Evolutionary conservation across 805 yeast species (phyloP).

Genomic region (Saturnispora silvae): DNA sequence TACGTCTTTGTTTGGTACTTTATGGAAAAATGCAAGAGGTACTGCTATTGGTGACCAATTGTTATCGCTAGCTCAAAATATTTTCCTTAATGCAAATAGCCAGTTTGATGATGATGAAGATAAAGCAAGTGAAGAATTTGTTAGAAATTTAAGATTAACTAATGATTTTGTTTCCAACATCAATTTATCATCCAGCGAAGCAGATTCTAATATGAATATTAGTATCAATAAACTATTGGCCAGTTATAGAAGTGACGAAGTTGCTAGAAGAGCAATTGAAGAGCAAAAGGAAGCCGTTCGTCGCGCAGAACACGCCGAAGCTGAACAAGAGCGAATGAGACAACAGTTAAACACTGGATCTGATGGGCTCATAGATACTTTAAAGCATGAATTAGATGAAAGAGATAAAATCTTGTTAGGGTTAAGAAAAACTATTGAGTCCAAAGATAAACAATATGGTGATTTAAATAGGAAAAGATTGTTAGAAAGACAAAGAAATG

Average conservation of each 20-base stretch:
- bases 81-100: slow-evolving; percentile 39
- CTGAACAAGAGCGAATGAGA: slow-evolving; percentile 28
- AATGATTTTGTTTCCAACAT: slow-evolving; percentile 47
- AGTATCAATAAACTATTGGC: slow-evolving; percentile 67
- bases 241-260: slow-evolving; percentile 73
- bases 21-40: slow-evolving; percentile 47
- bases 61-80: slow-evolving; percentile 54
- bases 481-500: slow-evolving; percentile 64
- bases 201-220: slow-evolving; percentile 60
- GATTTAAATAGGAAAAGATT: slow-evolving; percentile 51
- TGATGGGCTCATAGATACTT: slow-evolving; percentile 53
- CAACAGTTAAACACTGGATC: slow-evolving; percentile 47
- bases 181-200: slow-evolving; percentile 40
- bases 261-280: slow-evolving; percentile 59
- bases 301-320: slow-evolving; percentile 32
- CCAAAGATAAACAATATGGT: slow-evolving; percentile 48
- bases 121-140: slow-evolving; percentile 29
- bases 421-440: slow-evolving; percentile 52
- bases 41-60: slow-evolving; percentile 51
- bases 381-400: slow-evolving; percentile 53
- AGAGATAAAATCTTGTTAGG: slow-evolving; percentile 47
- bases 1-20: slow-evolving; percentile 49
- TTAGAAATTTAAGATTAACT: slow-evolving; percentile 43
- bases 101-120: slow-evolving; percentile 12
- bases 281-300: slow-evolving; percentile 32